Percentiles rank a stretch among this genome's conserved stretches.
Conservation (phyloP, 352 stramenopile genomes). For the Pythium pyrilobum region DNA sequence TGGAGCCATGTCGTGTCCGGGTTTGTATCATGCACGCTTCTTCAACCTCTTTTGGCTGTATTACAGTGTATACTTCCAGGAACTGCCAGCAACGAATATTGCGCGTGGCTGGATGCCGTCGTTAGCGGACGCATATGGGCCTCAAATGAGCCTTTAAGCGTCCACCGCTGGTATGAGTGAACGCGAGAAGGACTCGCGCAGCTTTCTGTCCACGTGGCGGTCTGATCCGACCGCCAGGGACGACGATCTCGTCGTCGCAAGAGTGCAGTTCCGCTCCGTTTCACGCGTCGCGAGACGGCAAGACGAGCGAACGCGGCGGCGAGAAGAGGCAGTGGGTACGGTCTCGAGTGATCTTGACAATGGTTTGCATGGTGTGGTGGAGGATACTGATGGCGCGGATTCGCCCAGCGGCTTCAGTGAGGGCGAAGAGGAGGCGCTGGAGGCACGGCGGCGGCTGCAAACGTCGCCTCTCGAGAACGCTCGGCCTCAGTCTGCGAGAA, state of each 20-base stretch:
- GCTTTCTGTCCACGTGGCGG: constrained; percentile 16
- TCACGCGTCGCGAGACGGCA: constrained; percentile 10
- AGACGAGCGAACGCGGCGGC: not conserved
- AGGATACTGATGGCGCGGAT: not conserved
- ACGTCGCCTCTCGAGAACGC: not conserved
- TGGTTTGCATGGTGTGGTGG: not conserved
- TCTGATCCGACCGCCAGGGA: constrained; percentile 11
- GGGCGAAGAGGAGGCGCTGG: not conserved
- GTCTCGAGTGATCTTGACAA: too few species aligned
- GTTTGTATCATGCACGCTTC: not conserved
- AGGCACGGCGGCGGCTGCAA: not conserved
- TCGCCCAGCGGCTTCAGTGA: constrained; percentile 4
- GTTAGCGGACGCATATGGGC: too few species aligned
- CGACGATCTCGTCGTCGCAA: constrained; percentile 4
- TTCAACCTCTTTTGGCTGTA: too few species aligned
- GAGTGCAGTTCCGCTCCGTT: constrained; percentile 1
- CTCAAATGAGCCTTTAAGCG: too few species aligned
- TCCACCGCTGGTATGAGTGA: too few species aligned
- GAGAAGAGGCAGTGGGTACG: too few species aligned
- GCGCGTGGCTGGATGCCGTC: too few species aligned
- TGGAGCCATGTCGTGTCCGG: too few species aligned
- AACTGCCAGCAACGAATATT: too few species aligned
- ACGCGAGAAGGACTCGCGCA: not conserved
- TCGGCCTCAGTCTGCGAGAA: constrained; percentile 1
- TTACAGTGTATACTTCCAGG: too few species aligned